Base-by-base conservation (phyloP, 2,329 filamentous ascomycete genomes). In the Epichloe sp. region DNA sequence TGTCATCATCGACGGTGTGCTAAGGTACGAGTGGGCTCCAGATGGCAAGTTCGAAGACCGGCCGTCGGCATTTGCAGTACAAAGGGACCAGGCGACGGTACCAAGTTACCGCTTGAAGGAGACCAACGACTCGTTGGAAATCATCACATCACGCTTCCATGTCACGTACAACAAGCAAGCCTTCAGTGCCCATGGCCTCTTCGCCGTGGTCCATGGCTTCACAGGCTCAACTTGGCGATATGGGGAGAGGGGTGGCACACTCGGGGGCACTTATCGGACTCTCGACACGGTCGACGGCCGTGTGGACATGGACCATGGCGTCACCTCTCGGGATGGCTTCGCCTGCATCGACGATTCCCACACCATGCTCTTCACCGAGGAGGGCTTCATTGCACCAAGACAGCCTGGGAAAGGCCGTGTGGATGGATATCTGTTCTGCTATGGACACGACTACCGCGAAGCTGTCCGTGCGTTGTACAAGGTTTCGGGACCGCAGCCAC, bases 41-140 rank as follows among this genome's bases (percentile, higher is more conserved):
- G 79, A 83, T 54, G 72, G 74, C 47, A 59, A 66, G 36, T 84
- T 83, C 57, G 80, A 83, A 59, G 79, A 84, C 59, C 73, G 79
- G 4, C 75, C 77, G 0, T 82, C 78, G 0, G 76, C 75, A 10
- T 79, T 83, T 59, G 80, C 79, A n/a, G 68, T 78, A 51, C 75
- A 78, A 55, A 70, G 80, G 26, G 47, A 50, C 35, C 62, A 68
- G 11, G 67, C 76, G 26, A 63, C 71, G 1, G 52, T 54, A 1
- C 70, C 74, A 0, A 59, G 72, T 42, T 79, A 75, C 57, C 68
- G 67, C 5, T 65, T 76, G 46, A 64, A 70, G 50, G 72, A 80
- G 19, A 63, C 63, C 12, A 63, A 71, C 2, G 62, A 71, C 23
- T 58, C 62, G 12, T 66, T 83, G 8, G 72, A 80, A 57, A 79